A percentile compares a stretch with the other conserved stretches of the same genome.
phyloP scores from a whole-genome alignment of 371 early-diverging fungal genomes.

The Zopfochytrium polystomum region DNA sequence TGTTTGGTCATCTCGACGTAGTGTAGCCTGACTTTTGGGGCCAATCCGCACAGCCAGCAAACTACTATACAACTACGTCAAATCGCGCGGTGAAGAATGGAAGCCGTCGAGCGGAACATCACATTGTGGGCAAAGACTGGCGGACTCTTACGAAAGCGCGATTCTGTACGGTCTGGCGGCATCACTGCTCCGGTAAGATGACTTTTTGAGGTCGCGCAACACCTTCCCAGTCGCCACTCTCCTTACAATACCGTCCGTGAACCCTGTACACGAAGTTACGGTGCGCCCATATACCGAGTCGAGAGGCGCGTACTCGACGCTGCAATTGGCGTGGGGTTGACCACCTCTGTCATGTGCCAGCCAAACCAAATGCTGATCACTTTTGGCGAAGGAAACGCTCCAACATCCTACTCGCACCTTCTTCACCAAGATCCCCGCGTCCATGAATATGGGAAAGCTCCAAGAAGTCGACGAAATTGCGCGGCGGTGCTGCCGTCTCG shows the following conservation, averaged over 20 bases:
- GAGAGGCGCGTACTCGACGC: background rate
- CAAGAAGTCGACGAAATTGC: constrained; percentile 22
- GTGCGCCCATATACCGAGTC: background rate
- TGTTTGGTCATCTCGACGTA: no score
- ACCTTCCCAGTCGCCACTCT: no score
- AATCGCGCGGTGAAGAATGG: no score
- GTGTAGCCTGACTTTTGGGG: no score
- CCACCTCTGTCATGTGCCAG: background rate
- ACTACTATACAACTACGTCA: no score
- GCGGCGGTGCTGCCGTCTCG: background rate
- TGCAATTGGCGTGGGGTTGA: background rate
- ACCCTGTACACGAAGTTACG: no score
- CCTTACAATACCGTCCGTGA: no score
- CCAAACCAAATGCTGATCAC: background rate
- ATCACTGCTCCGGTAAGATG: background rate
- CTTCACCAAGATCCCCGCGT: background rate
- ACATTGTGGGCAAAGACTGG: background rate
- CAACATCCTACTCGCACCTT: constrained; percentile 18
- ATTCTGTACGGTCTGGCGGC: background rate
- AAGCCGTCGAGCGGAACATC: background rate
- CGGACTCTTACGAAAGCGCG: background rate
- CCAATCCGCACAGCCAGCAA: no score
- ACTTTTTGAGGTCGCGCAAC: no score
- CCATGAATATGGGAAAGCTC: constrained; percentile 22
- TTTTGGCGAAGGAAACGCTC: constrained; percentile 15